Conservation (phyloP, 192 early-diverging fungal species). For the Endogone sp. region DNA sequence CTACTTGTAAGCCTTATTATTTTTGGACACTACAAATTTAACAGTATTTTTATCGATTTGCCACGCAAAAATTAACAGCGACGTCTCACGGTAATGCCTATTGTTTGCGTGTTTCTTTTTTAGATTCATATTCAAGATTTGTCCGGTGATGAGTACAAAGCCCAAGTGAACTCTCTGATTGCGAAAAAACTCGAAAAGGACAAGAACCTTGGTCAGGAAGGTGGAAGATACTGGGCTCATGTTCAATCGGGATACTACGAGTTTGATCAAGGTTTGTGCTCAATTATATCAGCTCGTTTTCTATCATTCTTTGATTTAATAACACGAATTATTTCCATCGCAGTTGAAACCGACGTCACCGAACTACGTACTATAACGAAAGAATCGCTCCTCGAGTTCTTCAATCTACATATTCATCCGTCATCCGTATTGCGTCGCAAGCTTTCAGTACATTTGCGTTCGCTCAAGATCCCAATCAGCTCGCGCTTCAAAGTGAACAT, state of each 20-base stretch:
- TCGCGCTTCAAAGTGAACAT: slow-evolving; percentile 31
- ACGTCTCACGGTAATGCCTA: too few species aligned
- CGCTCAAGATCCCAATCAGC: slow-evolving; percentile 32
- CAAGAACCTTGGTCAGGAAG: slow-evolving; percentile 81
- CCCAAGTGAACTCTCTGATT: slow-evolving; percentile 70
- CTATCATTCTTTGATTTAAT: too few species aligned
- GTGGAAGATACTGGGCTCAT: slow-evolving; percentile 69
- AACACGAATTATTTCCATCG: slow-evolving; percentile 1
- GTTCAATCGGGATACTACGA: slow-evolving; percentile 79
- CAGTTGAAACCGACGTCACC: slow-evolving; percentile 54
- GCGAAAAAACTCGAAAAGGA: slow-evolving; percentile 76
- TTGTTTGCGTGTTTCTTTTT: neutral
- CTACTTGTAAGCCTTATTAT: slow-evolving; percentile 40
- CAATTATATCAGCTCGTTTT: too few species aligned
- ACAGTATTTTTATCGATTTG: too few species aligned
- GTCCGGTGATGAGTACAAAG: slow-evolving; percentile 66
- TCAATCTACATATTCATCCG: slow-evolving; percentile 50
- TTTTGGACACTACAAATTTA: too few species aligned
- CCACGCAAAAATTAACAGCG: slow-evolving; percentile 1
- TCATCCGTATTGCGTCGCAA: slow-evolving; percentile 49
- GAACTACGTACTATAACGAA: slow-evolving; percentile 46
- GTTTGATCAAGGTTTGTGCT: slow-evolving; percentile 61
- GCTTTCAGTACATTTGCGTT: slow-evolving; percentile 64
- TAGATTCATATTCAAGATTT: slow-evolving; percentile 56
- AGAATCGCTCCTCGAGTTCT: slow-evolving; percentile 54